Percentiles rank a stretch among this genome's conserved stretches.
Evolutionary conservation across 1,284 basidiomycete genomes (phyloP).

Genomic region (Apiotrichum siamense): DNA sequence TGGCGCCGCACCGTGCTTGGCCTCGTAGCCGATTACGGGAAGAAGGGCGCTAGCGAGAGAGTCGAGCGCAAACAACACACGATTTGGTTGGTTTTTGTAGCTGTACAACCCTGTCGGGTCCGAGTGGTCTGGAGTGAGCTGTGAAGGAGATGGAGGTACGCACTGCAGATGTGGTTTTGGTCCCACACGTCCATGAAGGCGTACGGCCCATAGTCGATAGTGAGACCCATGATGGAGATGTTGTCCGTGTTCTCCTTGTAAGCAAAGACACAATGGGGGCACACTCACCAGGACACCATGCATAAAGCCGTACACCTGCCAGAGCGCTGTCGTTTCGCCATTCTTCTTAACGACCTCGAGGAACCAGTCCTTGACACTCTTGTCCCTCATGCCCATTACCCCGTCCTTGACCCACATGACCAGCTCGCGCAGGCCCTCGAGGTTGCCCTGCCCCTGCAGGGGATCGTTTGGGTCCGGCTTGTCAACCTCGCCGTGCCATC

Average conservation of each 20-base stretch:
- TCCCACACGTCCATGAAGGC: conserved; percentile 94
- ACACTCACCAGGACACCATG: conserved; percentile 58
- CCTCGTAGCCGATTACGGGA: conserved; percentile 73
- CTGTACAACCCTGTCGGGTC: conserved; percentile 81
- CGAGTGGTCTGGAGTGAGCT: conserved; percentile 57
- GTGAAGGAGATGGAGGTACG: conserved; percentile 11
- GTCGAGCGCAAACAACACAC: conserved; percentile 64
- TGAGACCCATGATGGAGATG: conserved; percentile 77
- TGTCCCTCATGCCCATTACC: conserved; percentile 48
- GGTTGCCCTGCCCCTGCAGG: conserved; percentile 56
- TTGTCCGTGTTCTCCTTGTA: conserved; percentile 73
- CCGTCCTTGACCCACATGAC: conserved; percentile 65
- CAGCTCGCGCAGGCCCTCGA: conserved; percentile 64
- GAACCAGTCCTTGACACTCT: conserved; percentile 67
- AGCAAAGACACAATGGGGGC: too few species aligned
- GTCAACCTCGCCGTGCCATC: conserved; percentile 48
- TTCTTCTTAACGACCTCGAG: conserved; percentile 73
- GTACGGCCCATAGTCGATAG: conserved; percentile 91
- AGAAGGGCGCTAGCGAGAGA: conserved; percentile 67
- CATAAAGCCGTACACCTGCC: conserved; percentile 91
- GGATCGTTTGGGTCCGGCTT: conserved; percentile 17
- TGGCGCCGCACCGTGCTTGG: conserved; percentile 54
- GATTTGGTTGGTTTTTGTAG: conserved; percentile 55
- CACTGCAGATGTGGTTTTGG: conserved; percentile 73
- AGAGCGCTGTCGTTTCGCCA: conserved; percentile 81